phyloP scores from a whole-genome alignment of 2,329 filamentous ascomycete genomes.

The Tolypocladium tropicale region DNA sequence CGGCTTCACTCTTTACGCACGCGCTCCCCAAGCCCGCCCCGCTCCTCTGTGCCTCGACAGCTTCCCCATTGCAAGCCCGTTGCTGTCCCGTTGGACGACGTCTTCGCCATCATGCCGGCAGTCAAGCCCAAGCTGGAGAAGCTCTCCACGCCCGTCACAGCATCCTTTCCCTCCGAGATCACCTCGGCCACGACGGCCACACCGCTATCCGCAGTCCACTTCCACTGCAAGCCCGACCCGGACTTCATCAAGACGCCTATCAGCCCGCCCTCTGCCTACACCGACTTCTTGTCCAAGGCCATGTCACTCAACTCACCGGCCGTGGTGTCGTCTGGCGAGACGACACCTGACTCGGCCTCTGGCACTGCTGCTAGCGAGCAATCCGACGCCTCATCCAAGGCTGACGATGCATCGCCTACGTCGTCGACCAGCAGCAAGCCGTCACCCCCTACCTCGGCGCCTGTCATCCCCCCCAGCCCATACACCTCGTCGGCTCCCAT shows the following conservation, averaged over 20 bases:
- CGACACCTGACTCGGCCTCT: slow-evolving; percentile 37
- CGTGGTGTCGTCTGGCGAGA: slow-evolving; percentile 38
- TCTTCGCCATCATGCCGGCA: slow-evolving; percentile 33
- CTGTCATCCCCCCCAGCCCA: slow-evolving; percentile 36
- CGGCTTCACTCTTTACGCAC: background rate
- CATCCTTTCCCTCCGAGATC: slow-evolving; percentile 51
- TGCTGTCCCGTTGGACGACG: background rate
- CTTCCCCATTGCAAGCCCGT: background rate
- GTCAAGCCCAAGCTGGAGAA: slow-evolving; percentile 50
- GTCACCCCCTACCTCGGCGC: slow-evolving; percentile 25
- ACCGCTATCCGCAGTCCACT: slow-evolving; percentile 44
- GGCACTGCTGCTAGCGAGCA: slow-evolving; percentile 46
- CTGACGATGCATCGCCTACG: slow-evolving; percentile 38
- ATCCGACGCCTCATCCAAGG: slow-evolving; percentile 47
- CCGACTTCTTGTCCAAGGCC: slow-evolving; percentile 75
- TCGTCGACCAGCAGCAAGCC: slow-evolving; percentile 20
- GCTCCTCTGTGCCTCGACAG: background rate
- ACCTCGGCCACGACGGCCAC: slow-evolving; percentile 57
- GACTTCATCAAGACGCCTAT: slow-evolving; percentile 78
- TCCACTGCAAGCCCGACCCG: slow-evolving; percentile 28
- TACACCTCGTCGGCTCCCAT: slow-evolving; percentile 42
- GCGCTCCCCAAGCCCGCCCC: background rate
- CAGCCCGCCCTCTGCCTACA: slow-evolving; percentile 80
- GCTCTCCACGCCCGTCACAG: slow-evolving; percentile 52
- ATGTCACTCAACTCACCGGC: slow-evolving; percentile 67